Base-by-base conservation (phyloP, 2,329 filamentous ascomycete species). In the Xylaria sp. region DNA sequence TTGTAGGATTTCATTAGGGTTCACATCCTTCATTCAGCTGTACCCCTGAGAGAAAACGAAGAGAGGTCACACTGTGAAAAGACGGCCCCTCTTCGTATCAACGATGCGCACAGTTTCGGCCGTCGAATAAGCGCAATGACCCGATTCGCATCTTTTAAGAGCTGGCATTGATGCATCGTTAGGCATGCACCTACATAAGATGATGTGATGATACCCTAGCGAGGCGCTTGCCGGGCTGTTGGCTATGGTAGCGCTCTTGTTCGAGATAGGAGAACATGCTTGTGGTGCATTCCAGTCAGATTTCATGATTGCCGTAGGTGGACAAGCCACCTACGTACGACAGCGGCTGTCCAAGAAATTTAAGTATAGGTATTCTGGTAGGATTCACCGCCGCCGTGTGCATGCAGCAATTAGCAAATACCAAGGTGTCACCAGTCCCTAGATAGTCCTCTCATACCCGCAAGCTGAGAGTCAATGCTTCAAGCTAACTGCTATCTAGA, bases 1-100 rank as follows among this genome's bases (percentile, higher is more conserved):
- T 51, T 48, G 17, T 42, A 51, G 48, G 65, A 39, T 32, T 30
- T 51, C 14, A 30, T 12, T 30, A 55, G n/a, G 19, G 42, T 64
- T 55, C 11, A 36, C 48, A 55, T 32, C 27, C 64, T 48, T 17
- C 50, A 17, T 55, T 56, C 67, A 69, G 63, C 63, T 4, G 47
- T 24, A 50, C 53, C 58, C 54, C 57, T 63, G 54, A 42, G 39
- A 39, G 39, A 19, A 8, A 39, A n/a, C 30, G 47, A 39, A n/a
- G 19, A 60, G 11, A 47, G 39, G 39, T 12, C 47, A 65, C 48
- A 61, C 27, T 59, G 45, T 19, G 48, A 51, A 14, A 50, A 34
- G 4, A 17, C 42, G 14, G 6, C 11, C 12, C 34, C 34, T 39
- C 27, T 30, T 65, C 50, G 30, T 47, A 62, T 30, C 30, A 27